Evolutionary conservation across 2,329 filamentous ascomycete genomes (phyloP), one percentile per base, ranked within the genome.

Genomic region (Curvularia sp.): DNA sequence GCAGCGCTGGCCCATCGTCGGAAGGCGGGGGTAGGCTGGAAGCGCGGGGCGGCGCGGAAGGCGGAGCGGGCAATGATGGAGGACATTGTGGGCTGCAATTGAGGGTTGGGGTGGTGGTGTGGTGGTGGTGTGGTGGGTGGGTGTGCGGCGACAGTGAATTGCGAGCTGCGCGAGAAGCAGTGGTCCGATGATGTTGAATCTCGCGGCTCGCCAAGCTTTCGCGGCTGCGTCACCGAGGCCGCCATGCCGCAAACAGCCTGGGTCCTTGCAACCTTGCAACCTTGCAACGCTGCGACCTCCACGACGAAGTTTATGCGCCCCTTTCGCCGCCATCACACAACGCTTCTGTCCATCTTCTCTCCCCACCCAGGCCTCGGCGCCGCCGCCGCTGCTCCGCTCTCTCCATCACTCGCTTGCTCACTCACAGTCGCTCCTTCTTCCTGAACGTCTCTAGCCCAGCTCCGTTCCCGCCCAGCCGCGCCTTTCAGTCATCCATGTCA

Each of bases 41-140:
- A 76, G 77, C 78, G 75, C 64, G 77, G 80, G 58, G 79, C 71
- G 55, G 80, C 80, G 64, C 79, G 77, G 72, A 82, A 78, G 66
- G 80, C 80, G 59, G 77, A 70, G 69, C 80, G 77, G 66, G 78
- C 74, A 60, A 73, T 61, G 64, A 82, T 77, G 63, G 80, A 78
- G 59, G 80, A 80, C 80, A 82, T 83, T 59, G 59, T 75, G 74
- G 42, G 15, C 19, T 65, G 50, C 64, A 69, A 69, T 68, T 65
- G 67, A 52, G 53, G 36, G 12, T 12, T 12, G 39, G 49, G 47
- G 41, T 38, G 60, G 53, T 60, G 25, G 30, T 45, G 49, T 45
- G 49, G 43, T 28, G 45, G 41, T 42, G 54, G 25, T 46, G 49
- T 18, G 19, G 58, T 18, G 19, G 58, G 57, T 32, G 58, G 58